Evolutionary conservation across 805 yeast genomes (phyloP).

Genomic region (Kluyveromyces siamensis): DNA sequence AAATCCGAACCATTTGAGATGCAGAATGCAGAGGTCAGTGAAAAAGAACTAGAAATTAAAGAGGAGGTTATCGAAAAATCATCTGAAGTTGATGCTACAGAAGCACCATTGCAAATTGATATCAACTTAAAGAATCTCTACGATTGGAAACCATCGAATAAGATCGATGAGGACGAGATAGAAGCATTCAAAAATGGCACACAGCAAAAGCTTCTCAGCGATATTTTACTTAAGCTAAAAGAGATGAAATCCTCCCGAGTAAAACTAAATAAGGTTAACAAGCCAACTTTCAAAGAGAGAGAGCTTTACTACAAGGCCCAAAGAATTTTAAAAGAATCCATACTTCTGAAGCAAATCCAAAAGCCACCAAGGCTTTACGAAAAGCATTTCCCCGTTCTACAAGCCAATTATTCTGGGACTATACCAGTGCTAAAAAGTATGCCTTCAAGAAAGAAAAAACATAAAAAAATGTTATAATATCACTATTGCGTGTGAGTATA

Average conservation of each 20-base stretch:
- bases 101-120: conserved; percentile 1
- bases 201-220: conserved; percentile 35
- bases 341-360: conserved; percentile 29
- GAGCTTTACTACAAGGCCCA: conserved; percentile 34
- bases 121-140: conserved; percentile 35
- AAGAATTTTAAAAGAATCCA: conserved; percentile 38
- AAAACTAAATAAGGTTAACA: conserved; percentile 19
- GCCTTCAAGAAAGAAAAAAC: conserved; percentile 23
- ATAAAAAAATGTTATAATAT: conserved; percentile 9
- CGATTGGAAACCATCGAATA: conserved; percentile 42
- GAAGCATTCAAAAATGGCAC: conserved; percentile 36
- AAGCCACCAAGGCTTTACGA: conserved; percentile 24
- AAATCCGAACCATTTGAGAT: background rate
- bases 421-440: conserved; percentile 50
- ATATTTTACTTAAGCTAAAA: conserved; percentile 40
- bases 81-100: background rate
- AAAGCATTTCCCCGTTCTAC: conserved; percentile 54
- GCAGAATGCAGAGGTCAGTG: background rate
- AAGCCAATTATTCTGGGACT: conserved; percentile 67
- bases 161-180: conserved; percentile 44
- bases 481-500: background rate
- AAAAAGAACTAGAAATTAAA: conserved; percentile 4
- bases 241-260: conserved; percentile 40
- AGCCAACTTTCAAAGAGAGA: conserved; percentile 37
- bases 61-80: conserved; percentile 3